Conservation (phyloP, 2,329 filamentous ascomycete species). For the Ambrosiella beaveri region DNA sequence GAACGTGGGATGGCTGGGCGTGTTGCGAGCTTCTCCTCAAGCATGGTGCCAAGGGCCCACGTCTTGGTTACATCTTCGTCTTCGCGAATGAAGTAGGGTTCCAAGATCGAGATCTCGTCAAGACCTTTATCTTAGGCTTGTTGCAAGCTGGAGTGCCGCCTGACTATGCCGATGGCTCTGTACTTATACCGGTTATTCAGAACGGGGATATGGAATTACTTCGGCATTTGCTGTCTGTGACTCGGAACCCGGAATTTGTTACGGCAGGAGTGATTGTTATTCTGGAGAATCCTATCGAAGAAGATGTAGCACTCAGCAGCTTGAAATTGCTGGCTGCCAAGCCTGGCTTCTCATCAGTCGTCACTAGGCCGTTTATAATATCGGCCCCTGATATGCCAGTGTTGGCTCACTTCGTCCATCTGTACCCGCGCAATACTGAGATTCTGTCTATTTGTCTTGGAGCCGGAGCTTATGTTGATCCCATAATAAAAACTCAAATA, state of each 20-base stretch:
- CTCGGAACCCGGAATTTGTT: too few species aligned
- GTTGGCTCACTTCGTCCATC: constrained; percentile 33
- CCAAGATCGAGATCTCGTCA: not conserved
- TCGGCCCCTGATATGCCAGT: constrained; percentile 21
- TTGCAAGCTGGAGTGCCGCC: too few species aligned
- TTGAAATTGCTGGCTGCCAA: not conserved
- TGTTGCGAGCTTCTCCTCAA: constrained; percentile 30
- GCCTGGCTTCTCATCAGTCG: constrained; percentile 18
- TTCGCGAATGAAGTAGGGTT: constrained; percentile 3
- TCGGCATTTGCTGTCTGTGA: not conserved
- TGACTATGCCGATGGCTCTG: not conserved
- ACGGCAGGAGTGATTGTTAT: too few species aligned
- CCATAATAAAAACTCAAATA: constrained; percentile 22
- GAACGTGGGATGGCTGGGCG: constrained; percentile 4
- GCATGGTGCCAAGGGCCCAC: constrained; percentile 24
- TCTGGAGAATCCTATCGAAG: constrained; percentile 8
- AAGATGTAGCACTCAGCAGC: too few species aligned
- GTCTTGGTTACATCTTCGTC: not conserved
- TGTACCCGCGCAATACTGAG: constrained; percentile 35
- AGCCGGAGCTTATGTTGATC: constrained; percentile 42
- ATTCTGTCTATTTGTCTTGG: constrained; percentile 37
- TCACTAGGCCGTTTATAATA: constrained; percentile 32
- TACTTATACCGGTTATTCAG: not conserved
- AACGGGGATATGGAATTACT: constrained; percentile 18
- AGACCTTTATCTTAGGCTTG: not conserved